These are phyloP conservation scores for Lachnellula arida DNA, from an alignment of 2,329 filamentous ascomycete genomes.

Conservation along the genomic window DNA sequence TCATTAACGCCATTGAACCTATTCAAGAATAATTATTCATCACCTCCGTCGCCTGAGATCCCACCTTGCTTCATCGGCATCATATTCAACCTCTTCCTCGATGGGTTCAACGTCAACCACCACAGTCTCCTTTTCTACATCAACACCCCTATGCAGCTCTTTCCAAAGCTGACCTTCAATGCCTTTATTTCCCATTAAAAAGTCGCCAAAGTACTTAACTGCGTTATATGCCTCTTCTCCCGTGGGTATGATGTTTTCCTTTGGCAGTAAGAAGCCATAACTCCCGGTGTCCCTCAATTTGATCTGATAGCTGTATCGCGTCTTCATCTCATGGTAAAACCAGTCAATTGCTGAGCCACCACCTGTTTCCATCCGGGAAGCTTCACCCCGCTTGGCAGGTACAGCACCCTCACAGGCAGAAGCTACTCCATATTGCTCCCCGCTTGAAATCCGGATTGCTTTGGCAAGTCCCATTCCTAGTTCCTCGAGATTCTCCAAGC, in stretches of 20 bases:
- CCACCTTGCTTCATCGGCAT: conserved; percentile 21
- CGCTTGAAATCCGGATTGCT: conserved; percentile 75
- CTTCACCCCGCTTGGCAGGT: conserved; percentile 24
- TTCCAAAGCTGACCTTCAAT: conserved; percentile 44
- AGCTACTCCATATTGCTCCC: conserved; percentile 69
- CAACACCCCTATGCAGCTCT: conserved; percentile 8
- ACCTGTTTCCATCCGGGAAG: conserved; percentile 60
- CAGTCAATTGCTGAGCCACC: conserved; percentile 90
- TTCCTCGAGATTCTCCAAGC: conserved; percentile 87
- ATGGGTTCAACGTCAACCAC: neutral
- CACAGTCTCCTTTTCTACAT: neutral
- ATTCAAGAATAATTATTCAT: neutral
- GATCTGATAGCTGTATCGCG: conserved; percentile 86
- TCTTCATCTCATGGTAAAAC: conserved; percentile 84
- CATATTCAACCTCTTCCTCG: conserved; percentile 10
- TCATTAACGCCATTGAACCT: neutral
- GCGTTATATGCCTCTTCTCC: conserved; percentile 84
- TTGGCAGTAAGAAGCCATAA: conserved; percentile 88
- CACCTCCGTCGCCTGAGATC: conserved; percentile 23
- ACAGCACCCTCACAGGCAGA: conserved; percentile 84
- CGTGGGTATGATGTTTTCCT: conserved; percentile 80
- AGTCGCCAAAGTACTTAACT: conserved; percentile 78
- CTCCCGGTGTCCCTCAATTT: conserved; percentile 90
- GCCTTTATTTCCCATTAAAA: conserved; percentile 65
- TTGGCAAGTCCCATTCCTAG: conserved; percentile 84